These are phyloP conservation scores for Rhizophora mangle DNA, from an alignment of 345 rosid genomes.

Conservation along the genomic window DNA sequence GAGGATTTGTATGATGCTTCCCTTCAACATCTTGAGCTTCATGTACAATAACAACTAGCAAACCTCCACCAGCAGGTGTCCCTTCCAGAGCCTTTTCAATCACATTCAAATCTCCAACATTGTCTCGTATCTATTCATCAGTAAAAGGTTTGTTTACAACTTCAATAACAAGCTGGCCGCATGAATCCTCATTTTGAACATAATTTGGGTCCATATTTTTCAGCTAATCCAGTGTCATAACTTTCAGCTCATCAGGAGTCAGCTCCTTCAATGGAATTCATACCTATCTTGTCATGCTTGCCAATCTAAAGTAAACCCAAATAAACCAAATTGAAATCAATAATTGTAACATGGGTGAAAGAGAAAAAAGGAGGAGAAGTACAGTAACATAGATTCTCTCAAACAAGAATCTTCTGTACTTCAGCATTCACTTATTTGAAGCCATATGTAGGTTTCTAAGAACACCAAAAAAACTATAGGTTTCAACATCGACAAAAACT, in stretches of 20 bases:
- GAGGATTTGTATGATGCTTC: slow-evolving; percentile 87
- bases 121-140: slow-evolving; percentile 48
- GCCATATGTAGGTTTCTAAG: no score
- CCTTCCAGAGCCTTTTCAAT: slow-evolving; percentile 79
- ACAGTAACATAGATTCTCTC: background rate
- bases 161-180: slow-evolving; percentile 77
- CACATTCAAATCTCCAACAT: slow-evolving; percentile 42
- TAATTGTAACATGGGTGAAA: background rate
- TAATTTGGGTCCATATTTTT: slow-evolving; percentile 68
- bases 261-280: slow-evolving; percentile 79
- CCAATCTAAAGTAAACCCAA: slow-evolving; percentile 48
- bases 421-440: no score
- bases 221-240: slow-evolving; percentile 59
- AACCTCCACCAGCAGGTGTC: slow-evolving; percentile 83
- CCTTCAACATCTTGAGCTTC: slow-evolving; percentile 94
- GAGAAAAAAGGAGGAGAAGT: background rate
- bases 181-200: slow-evolving; percentile 51
- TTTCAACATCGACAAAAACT: no score
- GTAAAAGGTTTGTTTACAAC: slow-evolving; percentile 71
- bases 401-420: no score
- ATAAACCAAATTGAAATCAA: background rate
- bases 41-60: slow-evolving; percentile 72
- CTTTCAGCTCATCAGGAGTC: slow-evolving; percentile 59
- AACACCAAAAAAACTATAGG: no score
- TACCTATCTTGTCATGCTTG: slow-evolving; percentile 93